phyloP scores from a whole-genome alignment of 2,329 filamentous ascomycete species.

The Ophiostoma quercus region DNA sequence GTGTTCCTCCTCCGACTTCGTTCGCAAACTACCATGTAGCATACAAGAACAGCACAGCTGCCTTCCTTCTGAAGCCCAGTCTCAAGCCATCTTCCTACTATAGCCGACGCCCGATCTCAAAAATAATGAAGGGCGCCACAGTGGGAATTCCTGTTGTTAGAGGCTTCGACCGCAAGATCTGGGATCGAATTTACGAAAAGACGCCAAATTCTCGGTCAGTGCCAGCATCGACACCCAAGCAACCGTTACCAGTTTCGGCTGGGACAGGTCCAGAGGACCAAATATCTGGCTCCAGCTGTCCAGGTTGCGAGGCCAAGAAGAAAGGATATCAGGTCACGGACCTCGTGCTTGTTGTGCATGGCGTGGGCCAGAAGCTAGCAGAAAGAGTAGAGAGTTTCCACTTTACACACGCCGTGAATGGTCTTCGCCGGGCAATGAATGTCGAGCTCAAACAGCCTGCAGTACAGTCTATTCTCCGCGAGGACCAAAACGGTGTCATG shows the following conservation, averaged over 20 bases:
- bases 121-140: slow-evolving; percentile 75
- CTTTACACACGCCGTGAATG: slow-evolving; percentile 93
- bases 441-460: slow-evolving; percentile 69
- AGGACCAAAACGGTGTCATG: slow-evolving; percentile 85
- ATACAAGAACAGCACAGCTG: slow-evolving; percentile 70
- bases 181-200: slow-evolving; percentile 64
- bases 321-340: slow-evolving; percentile 71
- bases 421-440: slow-evolving; percentile 80
- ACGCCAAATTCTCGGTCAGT: slow-evolving; percentile 28
- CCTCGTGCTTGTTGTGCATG: slow-evolving; percentile 84
- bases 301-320: slow-evolving; percentile 59
- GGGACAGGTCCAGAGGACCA: neutral
- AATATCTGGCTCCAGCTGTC: slow-evolving; percentile 36
- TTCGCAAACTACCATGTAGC: slow-evolving; percentile 78
- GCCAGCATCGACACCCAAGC: slow-evolving; percentile 17
- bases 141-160: slow-evolving; percentile 85
- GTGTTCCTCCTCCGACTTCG: slow-evolving; percentile 37
- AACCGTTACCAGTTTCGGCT: neutral
- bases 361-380: slow-evolving; percentile 93
- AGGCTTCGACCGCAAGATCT: slow-evolving; percentile 73
- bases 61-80: slow-evolving; percentile 81
- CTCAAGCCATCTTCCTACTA: slow-evolving; percentile 81
- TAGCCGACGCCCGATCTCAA: slow-evolving; percentile 70
- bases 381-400: slow-evolving; percentile 94
- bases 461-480: slow-evolving; percentile 69